Percentiles rank a stretch among this genome's conserved stretches.
Conservation (phyloP, 2,329 filamentous ascomycete genomes). For the Ophiostoma novo-ulmi region DNA sequence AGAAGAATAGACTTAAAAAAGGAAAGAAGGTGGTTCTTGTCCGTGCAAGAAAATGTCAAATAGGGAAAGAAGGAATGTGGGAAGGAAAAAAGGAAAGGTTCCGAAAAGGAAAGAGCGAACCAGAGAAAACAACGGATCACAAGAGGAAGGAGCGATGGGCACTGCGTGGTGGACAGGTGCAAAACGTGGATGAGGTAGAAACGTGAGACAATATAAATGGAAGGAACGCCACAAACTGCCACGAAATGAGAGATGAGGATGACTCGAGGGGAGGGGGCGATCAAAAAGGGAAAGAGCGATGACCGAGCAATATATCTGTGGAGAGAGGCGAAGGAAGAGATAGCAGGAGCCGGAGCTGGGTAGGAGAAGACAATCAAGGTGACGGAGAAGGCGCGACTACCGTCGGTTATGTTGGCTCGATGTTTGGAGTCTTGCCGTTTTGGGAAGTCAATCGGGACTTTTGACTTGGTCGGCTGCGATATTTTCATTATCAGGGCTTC, state of each 20-base stretch:
- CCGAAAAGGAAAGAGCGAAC: background rate
- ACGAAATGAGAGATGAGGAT: background rate
- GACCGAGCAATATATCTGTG: background rate
- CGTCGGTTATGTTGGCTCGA: background rate
- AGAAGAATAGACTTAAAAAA: background rate
- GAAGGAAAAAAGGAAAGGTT: background rate
- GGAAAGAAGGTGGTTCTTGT: background rate
- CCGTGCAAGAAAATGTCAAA: slow-evolving; percentile 2
- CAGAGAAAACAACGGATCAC: background rate
- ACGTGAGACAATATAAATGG: background rate
- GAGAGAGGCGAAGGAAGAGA: background rate
- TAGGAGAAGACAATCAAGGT: background rate
- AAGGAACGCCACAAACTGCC: slow-evolving; percentile 5
- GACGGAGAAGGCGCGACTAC: background rate
- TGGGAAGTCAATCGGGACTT: slow-evolving; percentile 4
- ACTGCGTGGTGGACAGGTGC: background rate
- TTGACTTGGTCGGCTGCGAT: background rate
- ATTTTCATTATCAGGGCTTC: background rate
- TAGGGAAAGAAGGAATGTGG: background rate
- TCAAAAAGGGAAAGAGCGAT: background rate
- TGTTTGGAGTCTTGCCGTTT: background rate
- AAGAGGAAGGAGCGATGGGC: slow-evolving; percentile 5
- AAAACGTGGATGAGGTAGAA: background rate
- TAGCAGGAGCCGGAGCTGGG: slow-evolving; percentile 1
- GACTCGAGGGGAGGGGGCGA: background rate